Evolutionary conservation across 768 basidiomycete genomes (phyloP), one percentile per base, ranked within the genome.

Genomic region (Lactarius psammicola): DNA sequence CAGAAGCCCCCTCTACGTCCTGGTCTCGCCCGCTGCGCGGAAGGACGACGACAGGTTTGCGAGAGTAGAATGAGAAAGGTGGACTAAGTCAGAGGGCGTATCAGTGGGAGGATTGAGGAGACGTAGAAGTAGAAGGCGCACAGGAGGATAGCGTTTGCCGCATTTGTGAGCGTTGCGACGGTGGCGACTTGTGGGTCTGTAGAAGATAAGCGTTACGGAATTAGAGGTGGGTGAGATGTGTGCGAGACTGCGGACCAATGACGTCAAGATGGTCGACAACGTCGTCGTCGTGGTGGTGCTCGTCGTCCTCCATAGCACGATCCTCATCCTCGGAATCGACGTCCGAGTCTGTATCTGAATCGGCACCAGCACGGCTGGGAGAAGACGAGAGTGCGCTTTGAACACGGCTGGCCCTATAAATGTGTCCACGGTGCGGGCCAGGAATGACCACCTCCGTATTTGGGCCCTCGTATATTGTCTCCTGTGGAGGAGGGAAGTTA

Each of bases 251-350:
- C 79, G 54, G 70, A 87, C 89, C 89, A 65, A 92, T 89, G 51
- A 86, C 87, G 75, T 94, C 92, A 69, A 94, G 76, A 74, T 93
- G 87, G 67, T 93, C 92, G 6, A 94, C 89, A 56, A 93, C 84
- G 70, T 91, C 88, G 71, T 93, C 89, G 66, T 87, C 84, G 72
- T 93, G 88, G 63, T 84, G 80, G 26, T 77, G 72, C 2, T 74
- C 72, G 40, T 74, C 64, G 31, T 69, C 66, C 61, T 68, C 66
- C 26, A 70, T 28, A 36, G 33, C n/a, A 26, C 56, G 56, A 33
- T 51, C 49, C 53, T 64, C 60, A 40, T 62, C 56, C 59, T 70
- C 68, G 26, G 66, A 69, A 36, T 68, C 65, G 5, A 20, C 13
- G 31, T 67, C 65, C 8, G 66, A 55, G 30, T 67, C 68, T 3